These are phyloP conservation scores for Leishmania lainsoni DNA, from an alignment of 208 protist species.

Conservation along the genomic window DNA sequence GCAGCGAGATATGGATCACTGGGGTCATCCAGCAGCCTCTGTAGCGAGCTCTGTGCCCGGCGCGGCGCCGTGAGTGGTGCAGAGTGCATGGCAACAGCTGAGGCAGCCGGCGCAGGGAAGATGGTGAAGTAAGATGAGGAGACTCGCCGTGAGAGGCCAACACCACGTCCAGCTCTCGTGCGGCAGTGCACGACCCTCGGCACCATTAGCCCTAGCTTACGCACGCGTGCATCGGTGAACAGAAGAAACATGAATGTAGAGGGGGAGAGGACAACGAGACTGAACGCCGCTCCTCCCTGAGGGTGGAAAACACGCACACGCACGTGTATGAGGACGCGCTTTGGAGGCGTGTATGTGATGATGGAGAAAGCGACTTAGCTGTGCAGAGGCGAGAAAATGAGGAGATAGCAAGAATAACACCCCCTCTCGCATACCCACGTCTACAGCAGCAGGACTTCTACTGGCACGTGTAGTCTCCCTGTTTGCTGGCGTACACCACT, in stretches of 20 bases:
- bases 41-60: slow-evolving; percentile 49
- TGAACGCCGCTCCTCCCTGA: background rate
- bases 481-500: background rate
- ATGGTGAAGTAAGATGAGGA: background rate
- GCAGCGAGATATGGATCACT: slow-evolving; percentile 58
- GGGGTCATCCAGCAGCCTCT: slow-evolving; percentile 48
- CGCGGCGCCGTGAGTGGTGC: background rate
- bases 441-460: background rate
- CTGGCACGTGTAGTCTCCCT: no score
- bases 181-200: background rate
- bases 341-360: slow-evolving; percentile 2
- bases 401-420: background rate
- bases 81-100: slow-evolving; percentile 2
- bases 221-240: background rate
- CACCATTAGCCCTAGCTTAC: background rate
- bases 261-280: no score
- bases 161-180: background rate
- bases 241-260: slow-evolving; percentile 1
- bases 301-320: background rate
- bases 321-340: background rate
- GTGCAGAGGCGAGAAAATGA: background rate
- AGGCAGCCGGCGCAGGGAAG: background rate
- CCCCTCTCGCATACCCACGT: background rate
- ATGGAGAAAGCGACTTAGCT: background rate
- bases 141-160: slow-evolving; percentile 6